Evolutionary conservation across 176 grass and related monocot genomes (phyloP).

Genomic region (Lolium multiflorum): DNA sequence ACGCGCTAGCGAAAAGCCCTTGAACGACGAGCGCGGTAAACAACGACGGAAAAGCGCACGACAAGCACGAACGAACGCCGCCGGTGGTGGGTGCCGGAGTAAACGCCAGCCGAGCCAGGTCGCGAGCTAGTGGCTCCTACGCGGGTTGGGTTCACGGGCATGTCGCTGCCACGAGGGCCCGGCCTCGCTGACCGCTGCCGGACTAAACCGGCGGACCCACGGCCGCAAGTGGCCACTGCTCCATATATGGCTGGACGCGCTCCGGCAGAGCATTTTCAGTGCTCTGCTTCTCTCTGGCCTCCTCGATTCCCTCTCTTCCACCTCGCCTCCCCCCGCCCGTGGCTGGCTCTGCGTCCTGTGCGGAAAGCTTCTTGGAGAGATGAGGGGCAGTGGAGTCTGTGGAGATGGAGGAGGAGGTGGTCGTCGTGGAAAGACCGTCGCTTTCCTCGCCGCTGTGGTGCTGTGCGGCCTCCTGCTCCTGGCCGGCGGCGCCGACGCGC

Average conservation of each 20-base stretch:
- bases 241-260: slow-evolving; percentile 9
- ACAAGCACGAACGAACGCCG: not conserved
- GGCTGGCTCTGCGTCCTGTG: not conserved
- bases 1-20: not conserved
- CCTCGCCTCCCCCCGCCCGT: not conserved
- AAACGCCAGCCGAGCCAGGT: not conserved
- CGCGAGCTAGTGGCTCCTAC: not conserved
- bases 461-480: slow-evolving; percentile 50
- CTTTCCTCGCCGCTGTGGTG: slow-evolving; percentile 32
- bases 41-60: not conserved
- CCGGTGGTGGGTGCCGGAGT: not conserved
- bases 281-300: not conserved
- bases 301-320: not conserved
- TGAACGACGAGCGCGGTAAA: not conserved
- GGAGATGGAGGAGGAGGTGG: slow-evolving; percentile 40
- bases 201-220: not conserved
- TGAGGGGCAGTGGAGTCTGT: slow-evolving; percentile 38
- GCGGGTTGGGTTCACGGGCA: slow-evolving; percentile 31
- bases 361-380: slow-evolving; percentile 24
- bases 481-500: slow-evolving; percentile 43
- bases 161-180: slow-evolving; percentile 1
- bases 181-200: not conserved
- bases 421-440: not conserved
- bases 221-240: not conserved
- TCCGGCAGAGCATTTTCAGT: slow-evolving; percentile 10